Percentiles rank a stretch among this genome's conserved stretches.
Evolutionary conservation across 2,329 filamentous ascomycete genomes (phyloP).

Genomic region (Calonectria fujianensis): DNA sequence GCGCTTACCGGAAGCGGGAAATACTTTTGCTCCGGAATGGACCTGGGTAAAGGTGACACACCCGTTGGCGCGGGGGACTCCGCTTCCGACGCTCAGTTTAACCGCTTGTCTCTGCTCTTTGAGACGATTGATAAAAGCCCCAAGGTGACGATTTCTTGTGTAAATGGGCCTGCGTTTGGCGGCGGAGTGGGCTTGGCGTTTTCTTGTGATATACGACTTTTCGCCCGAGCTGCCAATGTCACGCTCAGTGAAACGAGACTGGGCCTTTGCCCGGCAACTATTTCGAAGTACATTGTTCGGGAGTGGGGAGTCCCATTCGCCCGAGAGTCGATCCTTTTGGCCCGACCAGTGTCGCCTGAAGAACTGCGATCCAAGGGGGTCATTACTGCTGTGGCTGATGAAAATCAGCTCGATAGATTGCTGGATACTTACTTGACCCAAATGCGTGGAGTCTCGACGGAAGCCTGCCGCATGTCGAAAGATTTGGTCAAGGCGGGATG

Average conservation of each 20-base stretch:
- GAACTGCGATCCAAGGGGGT: constrained; percentile 51
- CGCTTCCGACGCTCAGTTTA: constrained; percentile 46
- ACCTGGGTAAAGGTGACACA: constrained; percentile 53
- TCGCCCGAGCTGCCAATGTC: constrained; percentile 43
- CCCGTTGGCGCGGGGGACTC: constrained; percentile 30
- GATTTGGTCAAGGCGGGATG: constrained; percentile 56
- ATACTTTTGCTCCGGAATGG: constrained; percentile 65
- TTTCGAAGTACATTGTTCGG: constrained; percentile 63
- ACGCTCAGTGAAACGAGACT: constrained; percentile 64
- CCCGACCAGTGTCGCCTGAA: constrained; percentile 52
- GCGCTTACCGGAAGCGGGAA: constrained; percentile 60
- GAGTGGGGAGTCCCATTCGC: constrained; percentile 62
- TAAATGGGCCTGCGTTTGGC: constrained; percentile 66
- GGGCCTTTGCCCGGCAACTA: constrained; percentile 61
- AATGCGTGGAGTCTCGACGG: constrained; percentile 53
- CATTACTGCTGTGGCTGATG: constrained; percentile 47
- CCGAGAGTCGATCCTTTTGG: constrained; percentile 62
- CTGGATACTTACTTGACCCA: constrained; percentile 53
- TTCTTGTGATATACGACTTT: constrained; percentile 63
- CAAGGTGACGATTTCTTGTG: constrained; percentile 63
- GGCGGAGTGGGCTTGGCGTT: constrained; percentile 66
- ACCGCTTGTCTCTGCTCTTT: constrained; percentile 55
- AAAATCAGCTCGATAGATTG: background rate
- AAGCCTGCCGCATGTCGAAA: constrained; percentile 59
- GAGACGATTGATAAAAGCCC: constrained; percentile 61